A percentile compares a stretch with the other conserved stretches of the same genome.
These are phyloP conservation scores for Setaria viridis DNA, from an alignment of 202 grass and related monocot species.

Conservation along the genomic window DNA sequence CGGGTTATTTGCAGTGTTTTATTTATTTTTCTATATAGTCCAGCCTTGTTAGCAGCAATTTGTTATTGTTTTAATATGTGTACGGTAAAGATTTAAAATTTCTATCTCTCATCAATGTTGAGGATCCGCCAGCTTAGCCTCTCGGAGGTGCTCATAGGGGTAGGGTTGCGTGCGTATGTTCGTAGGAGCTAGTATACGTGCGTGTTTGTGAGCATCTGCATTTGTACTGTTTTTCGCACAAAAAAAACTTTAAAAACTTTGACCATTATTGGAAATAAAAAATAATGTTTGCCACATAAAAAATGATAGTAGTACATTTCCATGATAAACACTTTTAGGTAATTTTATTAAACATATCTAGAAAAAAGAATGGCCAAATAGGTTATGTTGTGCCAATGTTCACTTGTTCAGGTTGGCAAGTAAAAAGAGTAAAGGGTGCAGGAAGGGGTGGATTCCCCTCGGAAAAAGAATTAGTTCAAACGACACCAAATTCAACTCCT, in stretches of 20 bases:
- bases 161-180: too few species aligned
- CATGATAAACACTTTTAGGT: background rate
- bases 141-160: too few species aligned
- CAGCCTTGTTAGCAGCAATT: background rate
- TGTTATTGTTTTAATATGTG: background rate
- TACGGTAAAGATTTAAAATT: background rate
- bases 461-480: background rate
- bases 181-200: too few species aligned
- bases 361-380: background rate
- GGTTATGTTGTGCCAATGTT: background rate
- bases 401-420: background rate
- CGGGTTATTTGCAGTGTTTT: background rate
- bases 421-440: background rate
- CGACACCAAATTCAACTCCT: slow-evolving; percentile 7
- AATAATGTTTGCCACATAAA: background rate
- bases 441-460: background rate
- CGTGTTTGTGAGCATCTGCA: too few species aligned
- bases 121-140: too few species aligned
- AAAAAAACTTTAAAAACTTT: background rate
- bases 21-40: background rate
- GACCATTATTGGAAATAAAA: background rate
- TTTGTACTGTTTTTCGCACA: too few species aligned
- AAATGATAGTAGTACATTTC: background rate
- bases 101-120: too few species aligned
- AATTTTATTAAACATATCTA: background rate